Evolutionary conservation across 441 rosid genomes (phyloP), one percentile per base, ranked within the genome.

Genomic region (Adansonia rubrostipa): DNA sequence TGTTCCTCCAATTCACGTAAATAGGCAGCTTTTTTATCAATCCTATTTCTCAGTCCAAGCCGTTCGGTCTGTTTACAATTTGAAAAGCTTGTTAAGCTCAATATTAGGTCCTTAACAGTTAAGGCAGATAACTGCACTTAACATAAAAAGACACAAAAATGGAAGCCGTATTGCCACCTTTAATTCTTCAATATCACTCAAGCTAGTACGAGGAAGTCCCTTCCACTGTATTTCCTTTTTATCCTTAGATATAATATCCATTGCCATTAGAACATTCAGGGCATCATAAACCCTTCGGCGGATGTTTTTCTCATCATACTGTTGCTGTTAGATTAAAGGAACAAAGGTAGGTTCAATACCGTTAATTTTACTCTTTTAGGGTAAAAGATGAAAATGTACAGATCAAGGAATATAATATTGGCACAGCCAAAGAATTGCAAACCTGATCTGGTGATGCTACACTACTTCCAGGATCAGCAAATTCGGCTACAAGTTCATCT

Each of bases 251-350:
- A 96, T 93, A 62, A 96, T 96, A 90, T 96, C 98, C 92, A 96
- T 92, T 20, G 99, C 99, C 99, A 96, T 96, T 77, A 96, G 98
- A 36, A 96, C 99, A 85, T 96, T 96, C 68, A 96, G 82, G 28
- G 99, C 99, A 88, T 96, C 99, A 82, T 96, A 96, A 56, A 96
- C 99, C 86, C 99, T 91, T 80, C 99, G 81, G 79, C 99, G 84
- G 81, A 97, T 97, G 88, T 97, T 97, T 84, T 97, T 97, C 89
- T 97, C 99, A 51, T 97, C 99, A 82, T 92, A 97, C 47, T 94
- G 99, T 88, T 92, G 98, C 97, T 94, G 97, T 74, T 74, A 75
- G 74, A 71, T 76, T 62, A 74, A 45, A 69, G n/a, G 76, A 76
- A 66, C 67, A 64, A 14, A 0, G 19, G 36, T 47, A 70, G 54